Percentiles rank a stretch among this genome's conserved stretches.
phyloP scores from a whole-genome alignment of 2,329 filamentous ascomycete genomes.

The Torrubiella hemipterigena region DNA sequence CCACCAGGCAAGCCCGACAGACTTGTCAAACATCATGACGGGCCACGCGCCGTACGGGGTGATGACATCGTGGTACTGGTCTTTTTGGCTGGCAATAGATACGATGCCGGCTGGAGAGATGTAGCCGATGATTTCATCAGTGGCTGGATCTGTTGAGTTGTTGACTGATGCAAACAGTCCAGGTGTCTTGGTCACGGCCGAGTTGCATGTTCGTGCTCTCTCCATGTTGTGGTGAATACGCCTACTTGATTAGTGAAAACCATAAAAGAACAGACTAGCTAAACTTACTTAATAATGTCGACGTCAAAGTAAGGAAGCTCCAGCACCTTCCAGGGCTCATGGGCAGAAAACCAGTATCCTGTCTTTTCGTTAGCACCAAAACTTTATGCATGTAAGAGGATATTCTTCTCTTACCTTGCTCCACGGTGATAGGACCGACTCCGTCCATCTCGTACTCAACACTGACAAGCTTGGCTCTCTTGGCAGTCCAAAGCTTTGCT shows the following conservation, averaged over 20 bases:
- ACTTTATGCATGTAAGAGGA: neutral
- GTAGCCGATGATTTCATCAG: constrained; percentile 23
- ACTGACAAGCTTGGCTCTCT: constrained; percentile 23
- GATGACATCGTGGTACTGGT: constrained; percentile 27
- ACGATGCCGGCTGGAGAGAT: constrained; percentile 29
- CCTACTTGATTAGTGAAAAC: constrained; percentile 7
- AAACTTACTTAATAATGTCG: constrained; percentile 20
- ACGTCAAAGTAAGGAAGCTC: constrained; percentile 30
- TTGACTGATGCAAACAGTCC: constrained; percentile 30
- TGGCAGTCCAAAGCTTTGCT: constrained; percentile 22
- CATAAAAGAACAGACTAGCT: neutral
- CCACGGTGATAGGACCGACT: constrained; percentile 26
- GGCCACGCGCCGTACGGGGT: constrained; percentile 28
- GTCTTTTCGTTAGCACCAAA: neutral
- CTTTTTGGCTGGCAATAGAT: constrained; percentile 24
- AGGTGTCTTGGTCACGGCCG: constrained; percentile 20
- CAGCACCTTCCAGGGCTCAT: constrained; percentile 29
- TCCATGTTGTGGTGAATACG: constrained; percentile 26
- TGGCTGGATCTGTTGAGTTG: constrained; percentile 24
- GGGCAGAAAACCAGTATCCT: constrained; percentile 28
- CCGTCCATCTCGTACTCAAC: constrained; percentile 22
- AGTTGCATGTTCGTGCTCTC: constrained; percentile 28
- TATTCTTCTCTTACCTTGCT: constrained; percentile 16
- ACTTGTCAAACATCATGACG: constrained; percentile 22
- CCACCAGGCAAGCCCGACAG: constrained; percentile 28